phyloP scores from a whole-genome alignment of 2,329 filamentous ascomycete genomes.

The Didymella segeticola region DNA sequence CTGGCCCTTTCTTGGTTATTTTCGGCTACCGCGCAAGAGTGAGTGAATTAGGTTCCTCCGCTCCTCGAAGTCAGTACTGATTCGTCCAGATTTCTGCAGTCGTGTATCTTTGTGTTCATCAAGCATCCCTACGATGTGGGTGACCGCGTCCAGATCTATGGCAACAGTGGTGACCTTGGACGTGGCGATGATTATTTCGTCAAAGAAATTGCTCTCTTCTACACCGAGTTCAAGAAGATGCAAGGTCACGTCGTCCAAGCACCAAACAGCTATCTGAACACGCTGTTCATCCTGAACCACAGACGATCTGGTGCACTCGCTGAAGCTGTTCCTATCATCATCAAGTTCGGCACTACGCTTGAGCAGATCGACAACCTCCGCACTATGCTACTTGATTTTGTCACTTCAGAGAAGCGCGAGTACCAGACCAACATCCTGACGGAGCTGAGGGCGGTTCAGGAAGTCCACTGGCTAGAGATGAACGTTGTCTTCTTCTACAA shows the following conservation, averaged over 20 bases:
- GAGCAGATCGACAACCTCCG: conserved; percentile 85
- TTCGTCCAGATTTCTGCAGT: conserved; percentile 72
- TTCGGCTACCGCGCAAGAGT: conserved; percentile 86
- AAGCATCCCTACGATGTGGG: conserved; percentile 98
- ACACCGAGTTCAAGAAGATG: conserved; percentile 99
- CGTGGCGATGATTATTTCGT: conserved; percentile 95
- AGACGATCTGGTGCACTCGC: conserved; percentile 86
- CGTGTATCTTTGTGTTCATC: conserved; percentile 92
- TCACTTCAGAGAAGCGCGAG: conserved; percentile 84
- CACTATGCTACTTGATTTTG: conserved; percentile 80
- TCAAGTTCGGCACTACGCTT: conserved; percentile 87
- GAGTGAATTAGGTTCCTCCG: not conserved
- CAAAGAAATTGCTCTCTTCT: conserved; percentile 89
- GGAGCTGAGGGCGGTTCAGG: conserved; percentile 78
- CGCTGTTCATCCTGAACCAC: conserved; percentile 93
- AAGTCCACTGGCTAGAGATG: conserved; percentile 84
- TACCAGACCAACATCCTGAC: conserved; percentile 87
- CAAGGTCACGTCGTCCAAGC: conserved; percentile 95
- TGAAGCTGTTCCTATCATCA: conserved; percentile 81
- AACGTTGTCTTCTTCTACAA: conserved; percentile 99
- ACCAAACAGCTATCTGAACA: conserved; percentile 92
- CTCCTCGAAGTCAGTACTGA: not conserved
- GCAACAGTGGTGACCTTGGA: conserved; percentile 79
- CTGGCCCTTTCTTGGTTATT: conserved; percentile 92
- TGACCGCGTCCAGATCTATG: conserved; percentile 89